phyloP scores from a whole-genome alignment of 1,139 yeast genomes.

The Hansenula lynferdii region DNA sequence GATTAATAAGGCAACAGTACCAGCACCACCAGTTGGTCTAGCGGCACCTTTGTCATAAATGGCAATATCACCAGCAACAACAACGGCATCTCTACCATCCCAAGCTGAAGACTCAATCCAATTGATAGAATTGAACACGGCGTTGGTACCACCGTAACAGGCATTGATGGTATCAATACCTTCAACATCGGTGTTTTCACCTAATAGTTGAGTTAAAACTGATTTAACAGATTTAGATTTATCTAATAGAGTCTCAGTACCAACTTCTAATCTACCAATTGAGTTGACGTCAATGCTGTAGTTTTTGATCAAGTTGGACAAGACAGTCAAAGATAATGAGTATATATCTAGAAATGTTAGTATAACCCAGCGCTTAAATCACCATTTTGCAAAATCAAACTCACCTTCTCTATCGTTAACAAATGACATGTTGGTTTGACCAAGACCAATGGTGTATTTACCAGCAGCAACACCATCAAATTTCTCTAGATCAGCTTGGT shows the following conservation, averaged over 20 bases:
- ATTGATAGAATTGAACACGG: conserved; percentile 87
- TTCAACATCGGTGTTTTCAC: conserved; percentile 86
- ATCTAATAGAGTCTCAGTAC: conserved; percentile 96
- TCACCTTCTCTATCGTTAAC: conserved; percentile 84
- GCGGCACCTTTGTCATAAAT: conserved; percentile 97
- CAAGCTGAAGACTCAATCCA: conserved; percentile 96
- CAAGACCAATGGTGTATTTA: conserved; percentile 96
- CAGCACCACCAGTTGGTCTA: conserved; percentile 99
- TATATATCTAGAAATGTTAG: conserved; percentile 57
- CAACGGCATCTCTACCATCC: conserved; percentile 99
- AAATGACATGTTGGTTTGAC: conserved; percentile 97
- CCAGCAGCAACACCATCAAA: conserved; percentile 88
- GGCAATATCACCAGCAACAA: conserved; percentile 97
- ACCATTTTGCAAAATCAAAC: neutral
- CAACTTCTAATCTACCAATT: conserved; percentile 96
- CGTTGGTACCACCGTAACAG: conserved; percentile 98
- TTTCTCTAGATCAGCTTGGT: conserved; percentile 83
- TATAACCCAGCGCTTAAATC: neutral
- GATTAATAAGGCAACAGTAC: conserved; percentile 89
- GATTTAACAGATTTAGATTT: conserved; percentile 97
- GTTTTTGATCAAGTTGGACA: conserved; percentile 70
- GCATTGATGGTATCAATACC: conserved; percentile 97
- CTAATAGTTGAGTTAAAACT: conserved; percentile 91
- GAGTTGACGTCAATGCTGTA: conserved; percentile 74
- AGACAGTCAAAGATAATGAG: conserved; percentile 83